A percentile compares a stretch with the other conserved stretches of the same genome.
These are phyloP conservation scores for Arachnomyces sp. DNA, from an alignment of 2,329 filamentous ascomycete species.

Conservation along the genomic window DNA sequence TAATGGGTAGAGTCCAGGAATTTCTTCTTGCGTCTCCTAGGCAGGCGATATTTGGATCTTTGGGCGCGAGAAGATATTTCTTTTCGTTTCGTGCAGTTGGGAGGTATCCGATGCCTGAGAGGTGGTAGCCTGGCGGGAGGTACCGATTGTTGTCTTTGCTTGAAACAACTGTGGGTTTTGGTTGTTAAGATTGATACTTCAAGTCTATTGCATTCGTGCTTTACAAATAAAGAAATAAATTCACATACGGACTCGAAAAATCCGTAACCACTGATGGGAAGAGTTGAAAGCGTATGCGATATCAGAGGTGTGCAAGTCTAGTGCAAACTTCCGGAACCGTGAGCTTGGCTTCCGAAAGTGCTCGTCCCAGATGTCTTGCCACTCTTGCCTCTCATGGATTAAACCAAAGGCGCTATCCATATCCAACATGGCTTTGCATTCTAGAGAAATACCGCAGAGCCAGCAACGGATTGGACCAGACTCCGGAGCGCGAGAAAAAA, in stretches of 20 bases:
- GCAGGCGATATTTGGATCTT: not conserved
- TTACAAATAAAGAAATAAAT: not conserved
- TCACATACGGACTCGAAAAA: not conserved
- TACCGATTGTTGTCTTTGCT: not conserved
- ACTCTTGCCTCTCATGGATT: not conserved
- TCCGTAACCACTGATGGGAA: not conserved
- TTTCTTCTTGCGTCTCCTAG: not conserved
- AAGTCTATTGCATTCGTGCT: no score
- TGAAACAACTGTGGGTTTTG: not conserved
- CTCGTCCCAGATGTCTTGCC: not conserved
- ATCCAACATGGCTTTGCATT: not conserved
- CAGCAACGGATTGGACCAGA: not conserved
- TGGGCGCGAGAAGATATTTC: not conserved
- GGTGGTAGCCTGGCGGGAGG: not conserved
- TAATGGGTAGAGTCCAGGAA: not conserved
- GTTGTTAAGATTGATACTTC: not conserved
- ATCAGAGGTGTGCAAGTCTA: not conserved
- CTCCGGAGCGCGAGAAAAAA: not conserved
- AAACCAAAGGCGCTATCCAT: not conserved
- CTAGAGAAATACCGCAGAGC: not conserved
- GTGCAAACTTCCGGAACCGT: not conserved
- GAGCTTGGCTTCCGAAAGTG: not conserved
- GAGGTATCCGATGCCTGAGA: constrained; percentile 1
- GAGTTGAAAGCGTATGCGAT: not conserved
- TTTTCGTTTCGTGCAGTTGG: not conserved